Conservation (phyloP, 2,329 filamentous ascomycete genomes). For the Diplodia intermedia region DNA sequence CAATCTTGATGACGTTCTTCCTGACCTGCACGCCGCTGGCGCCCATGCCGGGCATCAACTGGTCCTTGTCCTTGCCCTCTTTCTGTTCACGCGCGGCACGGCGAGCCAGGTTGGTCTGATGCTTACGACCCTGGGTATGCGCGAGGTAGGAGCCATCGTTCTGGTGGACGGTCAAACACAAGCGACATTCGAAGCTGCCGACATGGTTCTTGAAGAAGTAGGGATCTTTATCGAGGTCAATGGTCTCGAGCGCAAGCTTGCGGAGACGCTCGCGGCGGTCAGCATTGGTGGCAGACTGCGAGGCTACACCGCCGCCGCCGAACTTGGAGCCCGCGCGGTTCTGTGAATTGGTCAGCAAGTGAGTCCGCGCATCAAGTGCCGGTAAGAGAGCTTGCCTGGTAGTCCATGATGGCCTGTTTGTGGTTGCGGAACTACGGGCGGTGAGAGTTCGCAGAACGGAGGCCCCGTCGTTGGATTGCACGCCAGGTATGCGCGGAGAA, state of each 20-base stretch:
- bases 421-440: background rate
- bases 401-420: conserved; percentile 29
- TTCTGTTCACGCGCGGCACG: conserved; percentile 95
- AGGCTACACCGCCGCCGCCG: conserved; percentile 95
- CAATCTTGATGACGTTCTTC: conserved; percentile 91
- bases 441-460: background rate
- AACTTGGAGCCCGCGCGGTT: conserved; percentile 98
- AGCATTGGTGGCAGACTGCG: conserved; percentile 89
- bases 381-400: conserved; percentile 25
- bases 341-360: conserved; percentile 50
- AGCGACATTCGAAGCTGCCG: conserved; percentile 94
- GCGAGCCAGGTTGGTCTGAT: conserved; percentile 96
- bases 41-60: conserved; percentile 77
- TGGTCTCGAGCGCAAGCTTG: conserved; percentile 97
- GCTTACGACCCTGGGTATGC: conserved; percentile 97
- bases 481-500: background rate
- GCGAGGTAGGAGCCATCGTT: conserved; percentile 99
- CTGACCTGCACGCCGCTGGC: conserved; percentile 66
- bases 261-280: conserved; percentile 96
- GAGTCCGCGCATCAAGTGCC: background rate
- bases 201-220: conserved; percentile 99
- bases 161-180: conserved; percentile 96
- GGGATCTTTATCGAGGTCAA: conserved; percentile 98
- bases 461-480: background rate
- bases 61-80: conserved; percentile 76